Evolutionary conservation across 2,329 filamentous ascomycete species (phyloP).

Genomic region (Talaromyces sp.): DNA sequence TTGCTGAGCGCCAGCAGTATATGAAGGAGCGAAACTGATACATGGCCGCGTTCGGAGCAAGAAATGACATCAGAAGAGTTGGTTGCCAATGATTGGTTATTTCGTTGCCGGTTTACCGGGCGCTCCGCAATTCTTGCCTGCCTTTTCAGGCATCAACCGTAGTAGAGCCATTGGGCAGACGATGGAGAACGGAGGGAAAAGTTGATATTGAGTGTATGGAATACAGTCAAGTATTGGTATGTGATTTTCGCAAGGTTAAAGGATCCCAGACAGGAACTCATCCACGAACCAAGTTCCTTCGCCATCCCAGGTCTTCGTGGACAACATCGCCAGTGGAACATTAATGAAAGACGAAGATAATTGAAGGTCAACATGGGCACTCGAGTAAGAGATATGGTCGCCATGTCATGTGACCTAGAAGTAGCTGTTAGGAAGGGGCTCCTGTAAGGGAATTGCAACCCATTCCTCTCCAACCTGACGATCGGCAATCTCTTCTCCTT

Average conservation of each 20-base stretch:
- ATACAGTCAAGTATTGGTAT: neutral
- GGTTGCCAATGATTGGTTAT: neutral
- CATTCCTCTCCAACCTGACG: neutral
- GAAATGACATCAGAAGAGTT: neutral
- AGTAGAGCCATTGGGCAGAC: neutral
- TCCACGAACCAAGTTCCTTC: no score
- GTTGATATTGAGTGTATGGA: neutral
- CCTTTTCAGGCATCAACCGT: neutral
- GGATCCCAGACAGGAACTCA: no score
- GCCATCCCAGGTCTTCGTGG: no score
- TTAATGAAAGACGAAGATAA: neutral
- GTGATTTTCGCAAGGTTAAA: no score
- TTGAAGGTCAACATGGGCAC: neutral
- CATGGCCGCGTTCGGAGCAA: neutral
- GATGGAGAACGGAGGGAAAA: no score
- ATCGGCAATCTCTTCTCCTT: neutral
- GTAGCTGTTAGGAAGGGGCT: neutral
- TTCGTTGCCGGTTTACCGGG: neutral
- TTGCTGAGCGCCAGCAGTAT: neutral
- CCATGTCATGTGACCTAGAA: neutral
- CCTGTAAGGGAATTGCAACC: neutral
- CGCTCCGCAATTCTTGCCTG: neutral
- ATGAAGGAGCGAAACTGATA: neutral
- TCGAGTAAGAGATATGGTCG: neutral
- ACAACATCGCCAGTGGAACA: neutral